Base-by-base conservation (phyloP, 2,329 filamentous ascomycete species). In the Nannizzia gypsea region DNA sequence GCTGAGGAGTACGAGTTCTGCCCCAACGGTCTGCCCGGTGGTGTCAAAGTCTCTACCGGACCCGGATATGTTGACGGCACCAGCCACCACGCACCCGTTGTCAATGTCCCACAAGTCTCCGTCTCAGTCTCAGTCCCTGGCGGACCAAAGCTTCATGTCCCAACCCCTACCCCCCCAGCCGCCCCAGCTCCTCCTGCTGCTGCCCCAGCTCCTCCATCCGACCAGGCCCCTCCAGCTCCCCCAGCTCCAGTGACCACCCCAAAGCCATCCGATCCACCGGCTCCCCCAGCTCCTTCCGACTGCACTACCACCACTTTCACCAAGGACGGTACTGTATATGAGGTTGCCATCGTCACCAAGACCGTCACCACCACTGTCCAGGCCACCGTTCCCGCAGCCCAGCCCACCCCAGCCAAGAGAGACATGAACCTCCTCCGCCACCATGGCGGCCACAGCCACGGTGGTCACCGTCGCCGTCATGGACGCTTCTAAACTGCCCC, bases 11-110 rank as follows among this genome's bases (percentile, higher is more conserved):
- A 83, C 57, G 66, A 71, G 1, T 81, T 83, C 8, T 76, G 81
- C 5, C 72, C 83, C 59, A 70, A 77, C 11, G 76, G 78, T 48
- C 80, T 95, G 20, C 89, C 90, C 3, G 89, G 90, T 48, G 79
- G 81, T 61, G 73, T 83, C 20, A 62, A 70, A 4, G 77, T 87
- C 61, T 64, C 71, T 42, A 69, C 66, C 60, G 78, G 78, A 2
- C 77, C 78, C 9, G 74, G 59, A 3, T 73, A 73, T 46, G 77
- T 76, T 8, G 17, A 13, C 15, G 48, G 22, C 22, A 8, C 48
- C 13, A 28, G 22, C 44, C 38, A 42, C 38, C 44, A 55, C 0
- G 61, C 59, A 3, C 63, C 40, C 36, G 17, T 22, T 1, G 44
- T 22, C 54, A 31, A 63, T 31, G 17, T n/a, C 56, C 44, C 57